Evolutionary conservation across 176 grass and related monocot genomes (phyloP).

Genomic region (Oryza australiensis): DNA sequence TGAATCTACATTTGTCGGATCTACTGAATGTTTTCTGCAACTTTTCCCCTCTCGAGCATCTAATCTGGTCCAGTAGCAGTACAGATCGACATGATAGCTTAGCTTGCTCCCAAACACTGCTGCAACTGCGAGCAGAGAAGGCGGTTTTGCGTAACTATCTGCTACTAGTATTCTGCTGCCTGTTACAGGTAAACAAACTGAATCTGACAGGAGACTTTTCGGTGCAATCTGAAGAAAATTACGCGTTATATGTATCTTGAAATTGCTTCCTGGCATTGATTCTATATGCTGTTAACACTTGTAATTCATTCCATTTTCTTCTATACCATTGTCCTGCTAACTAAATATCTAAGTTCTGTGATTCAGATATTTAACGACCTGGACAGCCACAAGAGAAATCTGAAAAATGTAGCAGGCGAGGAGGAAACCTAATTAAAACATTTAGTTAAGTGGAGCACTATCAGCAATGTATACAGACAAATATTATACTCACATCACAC

Average conservation of each 20-base stretch:
- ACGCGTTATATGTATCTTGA: not conserved
- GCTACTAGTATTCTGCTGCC: not conserved
- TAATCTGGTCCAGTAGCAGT: not conserved
- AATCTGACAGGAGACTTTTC: not conserved
- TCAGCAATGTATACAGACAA: not conserved
- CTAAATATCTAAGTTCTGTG: not conserved
- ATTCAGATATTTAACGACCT: not conserved
- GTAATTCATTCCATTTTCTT: not conserved
- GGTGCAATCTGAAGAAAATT: not conserved
- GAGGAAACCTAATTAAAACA: not conserved
- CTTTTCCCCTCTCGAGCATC: not conserved
- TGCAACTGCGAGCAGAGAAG: not conserved
- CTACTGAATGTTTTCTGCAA: not conserved
- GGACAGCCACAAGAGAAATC: not conserved
- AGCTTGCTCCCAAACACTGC: not conserved
- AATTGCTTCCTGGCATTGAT: not conserved
- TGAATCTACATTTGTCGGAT: not conserved
- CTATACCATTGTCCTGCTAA: not conserved
- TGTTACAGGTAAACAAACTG: not conserved
- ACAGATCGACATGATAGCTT: not conserved
- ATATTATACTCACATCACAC: not conserved
- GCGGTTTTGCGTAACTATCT: not conserved
- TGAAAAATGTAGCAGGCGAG: not conserved
- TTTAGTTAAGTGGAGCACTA: not conserved
- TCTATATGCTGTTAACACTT: not conserved